These are phyloP conservation scores for Penicillium sp. DNA, from an alignment of 2,329 filamentous ascomycete species.

Conservation along the genomic window DNA sequence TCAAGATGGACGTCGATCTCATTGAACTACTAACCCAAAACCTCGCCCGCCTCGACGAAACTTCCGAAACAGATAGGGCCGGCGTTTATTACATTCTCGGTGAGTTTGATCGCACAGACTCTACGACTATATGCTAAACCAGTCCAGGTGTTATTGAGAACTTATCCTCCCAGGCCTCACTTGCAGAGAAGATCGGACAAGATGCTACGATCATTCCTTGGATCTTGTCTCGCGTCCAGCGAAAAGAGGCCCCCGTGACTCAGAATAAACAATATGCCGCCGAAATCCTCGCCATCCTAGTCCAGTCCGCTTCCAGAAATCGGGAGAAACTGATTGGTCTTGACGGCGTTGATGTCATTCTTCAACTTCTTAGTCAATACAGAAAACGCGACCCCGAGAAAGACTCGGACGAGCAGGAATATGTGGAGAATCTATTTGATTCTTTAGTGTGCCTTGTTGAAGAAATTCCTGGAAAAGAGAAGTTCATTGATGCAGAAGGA, in stretches of 20 bases:
- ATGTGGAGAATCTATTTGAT: constrained; percentile 90
- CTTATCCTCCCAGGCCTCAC: constrained; percentile 63
- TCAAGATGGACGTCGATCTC: constrained; percentile 39
- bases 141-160: constrained; percentile 67
- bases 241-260: constrained; percentile 59
- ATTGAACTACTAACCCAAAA: constrained; percentile 46
- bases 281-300: constrained; percentile 81
- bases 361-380: constrained; percentile 80
- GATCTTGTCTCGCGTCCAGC: constrained; percentile 69
- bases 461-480: constrained; percentile 65
- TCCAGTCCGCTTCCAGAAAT: constrained; percentile 67
- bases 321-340: constrained; percentile 56
- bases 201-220: constrained; percentile 66
- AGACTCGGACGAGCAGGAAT: constrained; percentile 87
- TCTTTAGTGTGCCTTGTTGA: constrained; percentile 74
- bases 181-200: constrained; percentile 65
- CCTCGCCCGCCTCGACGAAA: constrained; percentile 73
- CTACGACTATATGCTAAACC: too few species aligned
- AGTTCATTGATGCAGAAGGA: constrained; percentile 84
- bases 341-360: constrained; percentile 69
- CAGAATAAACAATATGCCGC: constrained; percentile 96
- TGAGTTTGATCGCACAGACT: too few species aligned
- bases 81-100: constrained; percentile 80
- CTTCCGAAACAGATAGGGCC: constrained; percentile 63
- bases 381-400: constrained; percentile 78